A percentile compares a stretch with the other conserved stretches of the same genome.
phyloP scores from a whole-genome alignment of 2,329 filamentous ascomycete genomes.

The Septoria petroselini region DNA sequence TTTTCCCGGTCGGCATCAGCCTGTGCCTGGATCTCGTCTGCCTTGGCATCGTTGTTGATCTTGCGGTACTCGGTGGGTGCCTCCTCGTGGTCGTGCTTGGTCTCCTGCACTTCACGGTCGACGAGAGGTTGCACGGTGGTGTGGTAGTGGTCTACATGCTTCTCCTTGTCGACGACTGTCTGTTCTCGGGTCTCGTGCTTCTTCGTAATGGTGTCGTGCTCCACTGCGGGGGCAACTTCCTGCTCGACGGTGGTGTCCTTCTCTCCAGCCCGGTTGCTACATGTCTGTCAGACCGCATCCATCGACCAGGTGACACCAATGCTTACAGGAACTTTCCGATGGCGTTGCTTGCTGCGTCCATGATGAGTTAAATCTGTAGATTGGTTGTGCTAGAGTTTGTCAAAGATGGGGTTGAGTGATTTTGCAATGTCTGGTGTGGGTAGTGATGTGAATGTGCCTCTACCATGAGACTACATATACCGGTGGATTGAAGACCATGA shows the following conservation, averaged over 20 bases:
- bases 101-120: constrained; percentile 24
- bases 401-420: too few relatives aligned
- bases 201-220: constrained; percentile 22
- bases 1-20: constrained; percentile 20
- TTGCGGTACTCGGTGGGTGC: constrained; percentile 22
- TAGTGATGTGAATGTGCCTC: too few relatives aligned
- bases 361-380: constrained; percentile 1
- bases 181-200: constrained; percentile 21
- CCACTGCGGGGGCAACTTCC: constrained; percentile 26
- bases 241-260: constrained; percentile 25
- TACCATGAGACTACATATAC: too few relatives aligned
- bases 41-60: constrained; percentile 25
- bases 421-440: background rate
- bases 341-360: constrained; percentile 17
- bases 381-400: too few relatives aligned
- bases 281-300: background rate
- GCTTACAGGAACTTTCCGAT: constrained; percentile 15
- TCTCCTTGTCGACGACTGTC: constrained; percentile 21
- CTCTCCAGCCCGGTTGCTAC: constrained; percentile 9
- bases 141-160: constrained; percentile 33
- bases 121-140: constrained; percentile 31
- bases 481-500: too few relatives aligned
- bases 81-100: constrained; percentile 25
- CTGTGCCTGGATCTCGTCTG: constrained; percentile 24
- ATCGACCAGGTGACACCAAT: background rate